phyloP scores from a whole-genome alignment of 768 basidiomycete species.

The Serendipita indica region DNA sequence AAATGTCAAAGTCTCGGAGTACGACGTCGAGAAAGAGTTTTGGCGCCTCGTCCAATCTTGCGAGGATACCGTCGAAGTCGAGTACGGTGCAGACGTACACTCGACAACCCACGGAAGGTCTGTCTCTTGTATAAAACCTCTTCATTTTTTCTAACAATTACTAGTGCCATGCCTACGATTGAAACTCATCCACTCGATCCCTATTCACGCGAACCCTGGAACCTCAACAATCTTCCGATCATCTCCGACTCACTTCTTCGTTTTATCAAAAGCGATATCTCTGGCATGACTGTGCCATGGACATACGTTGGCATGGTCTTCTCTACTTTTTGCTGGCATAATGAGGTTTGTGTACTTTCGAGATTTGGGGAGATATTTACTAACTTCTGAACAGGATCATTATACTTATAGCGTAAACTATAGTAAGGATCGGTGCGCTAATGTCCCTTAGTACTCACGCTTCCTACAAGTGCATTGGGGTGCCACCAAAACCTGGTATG shows the following conservation, averaged over 20 bases:
- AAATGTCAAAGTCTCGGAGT: constrained; percentile 60
- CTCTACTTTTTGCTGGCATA: constrained; percentile 99
- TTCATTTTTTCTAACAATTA: constrained; percentile 10
- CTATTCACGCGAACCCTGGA: constrained; percentile 90
- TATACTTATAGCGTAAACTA: constrained; percentile 94
- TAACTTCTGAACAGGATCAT: constrained; percentile 51
- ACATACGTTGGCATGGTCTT: constrained; percentile 99
- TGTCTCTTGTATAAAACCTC: constrained; percentile 15
- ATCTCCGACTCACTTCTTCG: constrained; percentile 82
- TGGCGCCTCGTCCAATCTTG: constrained; percentile 90
- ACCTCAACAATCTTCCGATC: constrained; percentile 94
- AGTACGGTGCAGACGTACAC: constrained; percentile 99
- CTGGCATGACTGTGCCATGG: constrained; percentile 99
- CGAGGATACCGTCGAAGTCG: constrained; percentile 87
- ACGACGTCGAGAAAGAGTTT: constrained; percentile 88
- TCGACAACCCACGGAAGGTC: constrained; percentile 96
- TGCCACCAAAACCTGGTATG: constrained; percentile 99
- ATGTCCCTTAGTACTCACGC: constrained; percentile 17
- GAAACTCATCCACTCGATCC: constrained; percentile 83
- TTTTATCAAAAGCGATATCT: constrained; percentile 97
- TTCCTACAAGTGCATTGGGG: constrained; percentile 87
- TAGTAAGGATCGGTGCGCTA: constrained; percentile 37
- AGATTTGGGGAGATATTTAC: background rate
- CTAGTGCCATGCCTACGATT: constrained; percentile 85
- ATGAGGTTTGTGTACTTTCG: constrained; percentile 45